phyloP scores from a whole-genome alignment of 345 rosid genomes.

The Corymbia maculata region DNA sequence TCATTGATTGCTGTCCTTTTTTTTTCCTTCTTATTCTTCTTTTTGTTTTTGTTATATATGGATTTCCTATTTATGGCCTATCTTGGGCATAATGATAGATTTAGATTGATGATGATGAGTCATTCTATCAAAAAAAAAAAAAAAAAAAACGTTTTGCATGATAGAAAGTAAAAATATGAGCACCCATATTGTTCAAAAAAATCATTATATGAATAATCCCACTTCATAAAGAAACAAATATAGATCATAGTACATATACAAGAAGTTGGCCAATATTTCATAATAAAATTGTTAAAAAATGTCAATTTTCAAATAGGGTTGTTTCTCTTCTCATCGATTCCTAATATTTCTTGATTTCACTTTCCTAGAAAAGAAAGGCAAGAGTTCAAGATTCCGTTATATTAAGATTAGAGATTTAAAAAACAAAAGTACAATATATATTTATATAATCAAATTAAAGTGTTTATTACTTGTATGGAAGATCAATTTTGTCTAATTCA shows the following conservation, averaged over 20 bases:
- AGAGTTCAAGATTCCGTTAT: neutral
- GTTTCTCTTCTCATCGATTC: neutral
- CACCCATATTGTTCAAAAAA: fast-evolving
- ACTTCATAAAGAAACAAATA: fast-evolving
- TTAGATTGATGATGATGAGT: too few species aligned
- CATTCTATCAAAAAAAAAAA: too few species aligned
- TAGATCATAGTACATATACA: neutral
- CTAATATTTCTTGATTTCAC: neutral
- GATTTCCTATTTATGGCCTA: too few species aligned
- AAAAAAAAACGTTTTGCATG: too few species aligned
- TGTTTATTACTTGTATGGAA: neutral
- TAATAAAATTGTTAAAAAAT: neutral
- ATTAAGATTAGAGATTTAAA: neutral
- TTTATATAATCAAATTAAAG: neutral
- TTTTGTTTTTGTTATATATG: neutral
- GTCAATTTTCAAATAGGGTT: neutral
- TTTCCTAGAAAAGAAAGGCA: neutral
- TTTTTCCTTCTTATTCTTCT: neutral
- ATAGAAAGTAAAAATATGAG: too few species aligned
- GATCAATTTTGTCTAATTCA: neutral
- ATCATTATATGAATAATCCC: neutral
- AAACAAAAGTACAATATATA: neutral
- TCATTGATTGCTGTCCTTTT: neutral
- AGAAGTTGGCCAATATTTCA: neutral
- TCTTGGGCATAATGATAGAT: too few species aligned